Evolutionary conservation across 2,329 filamentous ascomycete genomes (phyloP), one percentile per base, ranked within the genome.

Genomic region (Exophiala bonariae): DNA sequence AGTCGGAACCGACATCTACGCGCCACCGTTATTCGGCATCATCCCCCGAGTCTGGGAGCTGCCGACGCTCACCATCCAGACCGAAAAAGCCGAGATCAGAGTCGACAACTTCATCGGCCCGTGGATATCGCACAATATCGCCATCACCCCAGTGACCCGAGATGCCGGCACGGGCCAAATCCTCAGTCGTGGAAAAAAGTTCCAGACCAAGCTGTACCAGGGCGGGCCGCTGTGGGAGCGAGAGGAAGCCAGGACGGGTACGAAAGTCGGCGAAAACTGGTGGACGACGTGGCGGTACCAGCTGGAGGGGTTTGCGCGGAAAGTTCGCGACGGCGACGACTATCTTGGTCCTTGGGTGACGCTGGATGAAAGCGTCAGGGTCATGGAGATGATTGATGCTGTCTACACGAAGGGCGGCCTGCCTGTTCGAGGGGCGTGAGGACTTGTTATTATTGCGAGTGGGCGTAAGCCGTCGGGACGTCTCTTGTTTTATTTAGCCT

Each of bases 291-390:
- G 75, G 56, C 65, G 71, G 6, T 63, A 75, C 55, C 67, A 73
- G 63, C 63, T 79, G 22, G 73, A 78, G 59, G 64, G 70, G 49
- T 79, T 79, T 55, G 72, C 77, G 10, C 70, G 76, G 59, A 61
- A 59, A 23, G 54, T 78, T 37, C 67, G 66, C 36, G 70, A 69
- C 1, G 60, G 67, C 1, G 49, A 67, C 43, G 64, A 62, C 1
- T 35, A 41, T 10, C 16, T 18, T 3, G 23, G 35, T 5, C 32
- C 37, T 2, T 76, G 74, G 71, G 60, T 77, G 6, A 57, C 60
- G 13, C 56, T 54, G 2, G 67, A 73, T 40, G 73, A 76, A 49
- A 72, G 66, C 19, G 63, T 77, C 18, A 57, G 58, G 16, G 69
- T 69, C 65, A 74, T 74, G 70, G 65, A 59, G 59, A 71, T 71